A percentile compares a stretch with the other conserved stretches of the same genome.
Evolutionary conservation across 2,329 filamentous ascomycete species (phyloP).

Genomic region (Aureobasidium vineae): DNA sequence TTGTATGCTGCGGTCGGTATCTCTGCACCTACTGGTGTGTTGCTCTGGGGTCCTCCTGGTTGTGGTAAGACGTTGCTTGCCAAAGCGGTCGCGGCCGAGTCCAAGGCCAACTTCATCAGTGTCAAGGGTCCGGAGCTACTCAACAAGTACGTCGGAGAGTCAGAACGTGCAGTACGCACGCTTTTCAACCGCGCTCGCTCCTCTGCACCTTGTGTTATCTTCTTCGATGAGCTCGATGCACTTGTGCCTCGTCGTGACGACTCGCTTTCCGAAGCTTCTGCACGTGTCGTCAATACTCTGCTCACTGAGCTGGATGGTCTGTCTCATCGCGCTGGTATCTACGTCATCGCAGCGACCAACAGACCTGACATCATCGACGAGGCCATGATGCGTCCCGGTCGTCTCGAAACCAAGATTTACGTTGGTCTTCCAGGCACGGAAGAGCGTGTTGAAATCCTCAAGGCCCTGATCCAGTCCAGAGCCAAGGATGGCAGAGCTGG

Average conservation of each 20-base stretch:
- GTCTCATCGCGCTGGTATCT: conserved; percentile 76
- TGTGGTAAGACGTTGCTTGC: conserved; percentile 96
- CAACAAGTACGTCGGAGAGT: conserved; percentile 97
- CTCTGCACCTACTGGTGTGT: conserved; percentile 75
- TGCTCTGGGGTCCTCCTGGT: conserved; percentile 94
- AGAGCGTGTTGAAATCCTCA: conserved; percentile 82
- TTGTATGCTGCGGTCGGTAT: conserved; percentile 76
- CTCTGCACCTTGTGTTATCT: conserved; percentile 87
- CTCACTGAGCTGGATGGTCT: conserved; percentile 93
- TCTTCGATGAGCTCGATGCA: conserved; percentile 97
- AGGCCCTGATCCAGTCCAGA: conserved; percentile 59
- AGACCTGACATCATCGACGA: conserved; percentile 94
- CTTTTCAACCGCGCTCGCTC: conserved; percentile 86
- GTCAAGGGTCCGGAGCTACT: conserved; percentile 95
- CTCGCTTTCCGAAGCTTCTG: conserved; percentile 72
- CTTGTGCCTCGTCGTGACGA: conserved; percentile 82
- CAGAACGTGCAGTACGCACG: conserved; percentile 86
- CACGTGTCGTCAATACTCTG: conserved; percentile 89
- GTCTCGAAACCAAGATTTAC: conserved; percentile 83
- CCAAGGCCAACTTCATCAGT: conserved; percentile 95
- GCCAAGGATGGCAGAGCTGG: conserved; percentile 47
- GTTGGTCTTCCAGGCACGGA: conserved; percentile 77
- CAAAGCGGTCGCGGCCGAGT: conserved; percentile 93
- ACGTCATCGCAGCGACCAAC: conserved; percentile 93
- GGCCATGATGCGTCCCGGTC: conserved; percentile 88